Evolutionary conservation across 768 basidiomycete genomes (phyloP).

Genomic region (Pisolithus marmoratus): DNA sequence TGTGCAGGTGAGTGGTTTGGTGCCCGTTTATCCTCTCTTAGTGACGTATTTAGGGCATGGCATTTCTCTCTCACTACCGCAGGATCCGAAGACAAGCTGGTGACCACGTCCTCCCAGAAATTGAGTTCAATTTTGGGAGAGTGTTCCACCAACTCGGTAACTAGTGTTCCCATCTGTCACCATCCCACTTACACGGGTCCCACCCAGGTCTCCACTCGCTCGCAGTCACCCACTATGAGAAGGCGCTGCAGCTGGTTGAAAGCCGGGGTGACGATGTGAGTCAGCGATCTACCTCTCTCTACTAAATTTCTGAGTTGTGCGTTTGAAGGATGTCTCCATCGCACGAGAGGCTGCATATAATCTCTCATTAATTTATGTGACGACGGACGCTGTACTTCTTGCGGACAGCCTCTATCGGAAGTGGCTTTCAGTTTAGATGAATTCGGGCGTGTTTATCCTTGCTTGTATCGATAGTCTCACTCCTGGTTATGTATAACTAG

Average conservation of each 20-base stretch:
- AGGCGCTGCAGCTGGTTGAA: conserved; percentile 61
- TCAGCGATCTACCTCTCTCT: conserved; percentile 2
- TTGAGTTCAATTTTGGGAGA: conserved; percentile 91
- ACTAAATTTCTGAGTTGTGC: not conserved
- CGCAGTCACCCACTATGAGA: conserved; percentile 81
- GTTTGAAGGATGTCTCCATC: conserved; percentile 44
- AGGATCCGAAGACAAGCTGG: conserved; percentile 44
- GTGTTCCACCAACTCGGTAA: conserved; percentile 90
- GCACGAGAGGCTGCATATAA: conserved; percentile 85
- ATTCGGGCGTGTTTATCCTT: too few species aligned
- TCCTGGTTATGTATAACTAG: too few species aligned
- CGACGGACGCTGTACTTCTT: conserved; percentile 67
- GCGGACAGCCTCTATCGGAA: conserved; percentile 66
- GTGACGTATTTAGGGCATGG: conserved; percentile 55
- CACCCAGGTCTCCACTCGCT: conserved; percentile 68
- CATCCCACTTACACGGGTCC: not conserved
- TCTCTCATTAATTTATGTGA: conserved; percentile 73
- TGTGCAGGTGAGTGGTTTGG: conserved; percentile 45
- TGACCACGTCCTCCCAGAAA: conserved; percentile 51
- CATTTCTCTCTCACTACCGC: conserved; percentile 80
- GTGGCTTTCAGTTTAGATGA: conserved; percentile 71
- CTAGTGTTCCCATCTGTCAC: conserved; percentile 9
- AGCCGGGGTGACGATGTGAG: conserved; percentile 28
- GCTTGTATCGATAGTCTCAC: too few species aligned
- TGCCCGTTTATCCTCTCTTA: not conserved